These are phyloP conservation scores for Rubia tinctorum DNA, from an alignment of 305 asterid genomes.

Conservation along the genomic window DNA sequence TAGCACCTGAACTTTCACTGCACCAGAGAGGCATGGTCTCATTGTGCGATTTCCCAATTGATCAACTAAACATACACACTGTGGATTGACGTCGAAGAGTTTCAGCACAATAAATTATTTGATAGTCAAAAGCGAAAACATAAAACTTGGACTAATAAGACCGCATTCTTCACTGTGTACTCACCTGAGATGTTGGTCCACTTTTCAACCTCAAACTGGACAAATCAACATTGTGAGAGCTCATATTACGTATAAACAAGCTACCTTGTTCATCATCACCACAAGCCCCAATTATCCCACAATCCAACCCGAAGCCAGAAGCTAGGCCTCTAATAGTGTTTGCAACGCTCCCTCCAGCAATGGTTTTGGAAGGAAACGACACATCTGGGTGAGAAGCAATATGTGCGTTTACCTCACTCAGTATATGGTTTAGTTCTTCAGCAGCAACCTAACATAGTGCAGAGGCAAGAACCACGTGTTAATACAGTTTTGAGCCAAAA, in stretches of 20 bases:
- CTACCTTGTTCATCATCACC: slow-evolving; percentile 88
- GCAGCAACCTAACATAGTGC: slow-evolving; percentile 52
- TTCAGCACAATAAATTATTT: slow-evolving; percentile 9
- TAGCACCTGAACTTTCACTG: slow-evolving; percentile 92
- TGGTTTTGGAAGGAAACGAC: slow-evolving; percentile 57
- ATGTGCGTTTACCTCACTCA: slow-evolving; percentile 57
- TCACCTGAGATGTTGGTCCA: slow-evolving; percentile 87
- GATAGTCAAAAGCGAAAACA: neutral
- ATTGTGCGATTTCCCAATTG: slow-evolving; percentile 89
- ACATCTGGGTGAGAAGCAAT: slow-evolving; percentile 40
- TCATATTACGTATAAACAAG: slow-evolving; percentile 71
- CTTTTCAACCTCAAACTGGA: slow-evolving; percentile 75
- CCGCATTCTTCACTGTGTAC: neutral
- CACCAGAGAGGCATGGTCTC: slow-evolving; percentile 90
- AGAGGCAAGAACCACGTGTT: neutral
- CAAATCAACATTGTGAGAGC: slow-evolving; percentile 56
- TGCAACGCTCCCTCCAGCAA: slow-evolving; percentile 98
- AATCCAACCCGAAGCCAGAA: slow-evolving; percentile 76
- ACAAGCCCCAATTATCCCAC: slow-evolving; percentile 95
- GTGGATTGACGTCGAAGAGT: slow-evolving; percentile 18
- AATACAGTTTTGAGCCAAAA: neutral
- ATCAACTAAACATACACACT: slow-evolving; percentile 99
- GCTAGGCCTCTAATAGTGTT: slow-evolving; percentile 92
- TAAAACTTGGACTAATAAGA: neutral
- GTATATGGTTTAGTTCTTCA: slow-evolving; percentile 67